Base-by-base conservation (phyloP, 2,329 filamentous ascomycete species). In the Microdochium bolleyi region DNA sequence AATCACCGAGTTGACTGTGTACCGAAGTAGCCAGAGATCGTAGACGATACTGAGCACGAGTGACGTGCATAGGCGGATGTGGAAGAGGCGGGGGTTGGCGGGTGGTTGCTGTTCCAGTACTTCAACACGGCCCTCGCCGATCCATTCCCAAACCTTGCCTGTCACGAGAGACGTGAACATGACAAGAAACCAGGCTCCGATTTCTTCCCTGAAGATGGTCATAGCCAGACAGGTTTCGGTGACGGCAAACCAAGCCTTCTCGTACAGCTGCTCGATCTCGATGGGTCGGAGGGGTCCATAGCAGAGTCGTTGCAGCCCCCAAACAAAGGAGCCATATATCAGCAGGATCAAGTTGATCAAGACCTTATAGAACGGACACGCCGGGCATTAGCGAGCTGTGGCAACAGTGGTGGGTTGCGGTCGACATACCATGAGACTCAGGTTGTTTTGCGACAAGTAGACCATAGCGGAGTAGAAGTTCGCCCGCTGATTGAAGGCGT, bases 401-500 rank as follows among this genome's bases (percentile, higher is more conserved):
- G 49, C 44, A 53, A 37, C 11, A 19, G 50, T 9, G 50, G 27
- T 32, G 46, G 46, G 21, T 51, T 49, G 27, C 37, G 24, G 49
- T 32, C 27, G 30, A 71, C 81, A 61, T 70, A 94, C 89, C 82
- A 97, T 88, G 51, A 97, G 76, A 67, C 92, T 97, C 62, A 95
- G 86, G 74, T 94, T 97, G 71, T 91, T 96, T 72, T 97, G 92
- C 41, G 92, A 89, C 50, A 99, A 83, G 72, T 97, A 96, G 49
- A 99, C 94, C 73, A 91, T 94, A 60, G 94, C 92, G 52, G 92
- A 95, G 74, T 99, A 99, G 78, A 97, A 99, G 73, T 99, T 99
- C 58, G 94, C 87, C 58, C 94, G 84, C 73, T 97, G 89, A 66
- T 94, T 88, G 71, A 97, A 92, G 56, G 94, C 92, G 66, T 92